phyloP scores from a whole-genome alignment of 495 filamentous ascomycete species.

The Penicillium simplicissimum region DNA sequence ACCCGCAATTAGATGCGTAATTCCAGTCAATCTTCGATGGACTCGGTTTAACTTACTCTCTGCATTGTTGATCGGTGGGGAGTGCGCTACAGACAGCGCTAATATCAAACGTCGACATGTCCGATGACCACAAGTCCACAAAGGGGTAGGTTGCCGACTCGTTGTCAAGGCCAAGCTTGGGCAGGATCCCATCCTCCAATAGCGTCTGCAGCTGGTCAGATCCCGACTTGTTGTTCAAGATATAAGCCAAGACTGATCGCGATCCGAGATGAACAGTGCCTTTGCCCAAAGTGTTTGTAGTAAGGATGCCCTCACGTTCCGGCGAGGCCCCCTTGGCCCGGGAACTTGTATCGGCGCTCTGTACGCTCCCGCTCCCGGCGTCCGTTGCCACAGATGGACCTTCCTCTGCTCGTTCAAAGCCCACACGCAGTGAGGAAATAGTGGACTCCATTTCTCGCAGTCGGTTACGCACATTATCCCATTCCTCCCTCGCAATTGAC shows the following conservation, averaged over 20 bases:
- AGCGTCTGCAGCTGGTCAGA: conserved; percentile 65
- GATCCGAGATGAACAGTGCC: conserved; percentile 60
- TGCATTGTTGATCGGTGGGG: conserved; percentile 63
- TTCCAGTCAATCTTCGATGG: neutral
- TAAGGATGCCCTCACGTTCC: conserved; percentile 56
- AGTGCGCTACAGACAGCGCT: conserved; percentile 72
- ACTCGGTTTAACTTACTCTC: conserved; percentile 51
- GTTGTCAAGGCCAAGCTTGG: conserved; percentile 79
- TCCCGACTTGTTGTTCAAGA: conserved; percentile 63
- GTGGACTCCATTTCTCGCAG: conserved; percentile 47
- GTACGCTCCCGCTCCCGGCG: conserved; percentile 60
- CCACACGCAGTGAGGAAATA: conserved; percentile 42
- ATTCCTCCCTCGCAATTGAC: conserved; percentile 48
- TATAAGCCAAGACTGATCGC: conserved; percentile 59
- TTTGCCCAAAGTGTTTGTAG: conserved; percentile 54
- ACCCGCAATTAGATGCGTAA: conserved; percentile 1
- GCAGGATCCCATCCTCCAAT: conserved; percentile 74
- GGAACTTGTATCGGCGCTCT: conserved; percentile 55
- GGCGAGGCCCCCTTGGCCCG: conserved; percentile 43
- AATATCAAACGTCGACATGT: conserved; percentile 70
- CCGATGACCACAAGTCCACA: conserved; percentile 60
- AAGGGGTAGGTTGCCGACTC: conserved; percentile 81
- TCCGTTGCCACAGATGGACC: conserved; percentile 28
- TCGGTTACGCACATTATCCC: conserved; percentile 47
- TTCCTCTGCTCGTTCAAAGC: conserved; percentile 43